phyloP scores from a whole-genome alignment of 1,139 yeast genomes.

The Geotrichum citri-aurantii region DNA sequence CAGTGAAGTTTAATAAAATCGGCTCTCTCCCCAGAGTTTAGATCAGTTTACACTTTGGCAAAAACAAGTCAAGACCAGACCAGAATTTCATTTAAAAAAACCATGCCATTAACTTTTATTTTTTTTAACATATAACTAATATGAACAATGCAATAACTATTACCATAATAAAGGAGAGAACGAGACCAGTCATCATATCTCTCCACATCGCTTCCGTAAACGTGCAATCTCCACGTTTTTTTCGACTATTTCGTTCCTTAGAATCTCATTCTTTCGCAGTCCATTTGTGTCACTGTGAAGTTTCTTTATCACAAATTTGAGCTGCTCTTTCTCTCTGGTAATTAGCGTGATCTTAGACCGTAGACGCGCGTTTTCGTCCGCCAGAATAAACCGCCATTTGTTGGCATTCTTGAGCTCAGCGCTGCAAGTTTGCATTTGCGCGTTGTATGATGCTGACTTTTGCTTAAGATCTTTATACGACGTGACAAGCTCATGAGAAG shows the following conservation, averaged over 20 bases:
- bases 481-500: conserved; percentile 12
- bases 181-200: neutral
- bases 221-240: conserved; percentile 17
- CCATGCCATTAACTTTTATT: neutral
- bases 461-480: conserved; percentile 14
- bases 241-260: conserved; percentile 12
- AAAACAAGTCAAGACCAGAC: neutral
- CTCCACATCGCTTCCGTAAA: conserved; percentile 1
- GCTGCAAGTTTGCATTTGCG: conserved; percentile 1
- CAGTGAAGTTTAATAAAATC: neutral
- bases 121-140: neutral
- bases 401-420: conserved; percentile 11
- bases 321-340: conserved; percentile 15
- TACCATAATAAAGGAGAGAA: neutral
- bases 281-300: conserved; percentile 18
- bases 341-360: conserved; percentile 3
- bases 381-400: conserved; percentile 11
- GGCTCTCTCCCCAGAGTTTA: no score
- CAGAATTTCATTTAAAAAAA: neutral
- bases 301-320: conserved; percentile 15
- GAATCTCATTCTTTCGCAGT: conserved; percentile 15
- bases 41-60: no score
- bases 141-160: neutral
- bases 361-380: conserved; percentile 16
- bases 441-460: neutral